Evolutionary conservation across 257 asterid species (phyloP), one percentile per base, ranked within the genome.

Genomic region (Jaltomata sinuosa): DNA sequence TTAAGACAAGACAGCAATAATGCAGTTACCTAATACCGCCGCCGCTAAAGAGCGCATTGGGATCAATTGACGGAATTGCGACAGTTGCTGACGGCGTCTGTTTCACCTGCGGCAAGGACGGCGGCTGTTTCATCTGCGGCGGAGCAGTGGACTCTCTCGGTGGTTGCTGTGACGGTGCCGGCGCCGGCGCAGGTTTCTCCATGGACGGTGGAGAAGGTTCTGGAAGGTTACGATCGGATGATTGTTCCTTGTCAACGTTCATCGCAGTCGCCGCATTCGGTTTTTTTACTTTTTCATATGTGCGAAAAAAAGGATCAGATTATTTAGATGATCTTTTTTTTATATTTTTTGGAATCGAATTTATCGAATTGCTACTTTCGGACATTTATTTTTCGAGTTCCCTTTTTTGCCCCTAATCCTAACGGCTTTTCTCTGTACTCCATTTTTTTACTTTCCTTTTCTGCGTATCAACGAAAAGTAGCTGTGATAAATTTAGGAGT

Each of bases 1-100:
- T 65, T n/a, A 14, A 68, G 54, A 72, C 64, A 16, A 21, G 42
- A n/a, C 22, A 14, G 53, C 11, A 22, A 49, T 27, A 76, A 27
- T 49, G 81, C 61, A 76, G 38, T 42, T 83, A 89, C 97, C 97
- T 92, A 86, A 87, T 81, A 67, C 95, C 95, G 61, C 97, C 94
- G 15, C 97, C 97, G 82, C 94, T 91, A 61, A 74, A 76, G 38
- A 92, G 83, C 53, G 89, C 92, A 72, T 89, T 90, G 1, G 90
- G 91, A 77, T 88, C 85, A 85, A 88, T 85, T 38, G 92, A 84
- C 27, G 88, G 91, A 83, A 87, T 86, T 85, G 29, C 9, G 19
- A 85, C 65, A 38, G 18, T 45, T 5, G 89, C 84, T 11, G 50
- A 62, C n/a, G 74, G 79, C 38, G 61, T 85, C 62, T 83, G 83